These are phyloP conservation scores for Fusarium proliferatum DNA, from an alignment of 2,329 filamentous ascomycete species.

Conservation along the genomic window DNA sequence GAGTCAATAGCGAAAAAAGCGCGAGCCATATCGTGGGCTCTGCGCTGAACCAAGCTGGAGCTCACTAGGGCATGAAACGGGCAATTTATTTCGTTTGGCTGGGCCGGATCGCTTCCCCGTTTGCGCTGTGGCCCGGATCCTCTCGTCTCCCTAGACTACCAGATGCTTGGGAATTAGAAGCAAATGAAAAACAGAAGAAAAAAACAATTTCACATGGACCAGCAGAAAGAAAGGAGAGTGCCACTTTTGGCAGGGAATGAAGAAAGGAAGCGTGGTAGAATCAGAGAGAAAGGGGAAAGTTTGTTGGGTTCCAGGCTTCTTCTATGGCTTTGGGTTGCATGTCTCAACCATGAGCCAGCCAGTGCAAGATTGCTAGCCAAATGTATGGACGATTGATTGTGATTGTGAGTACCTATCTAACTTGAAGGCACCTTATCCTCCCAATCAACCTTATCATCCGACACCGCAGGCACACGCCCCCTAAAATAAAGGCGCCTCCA, in stretches of 20 bases:
- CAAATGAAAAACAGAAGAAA: conserved; percentile 27
- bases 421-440: neutral
- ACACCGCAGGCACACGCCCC: neutral
- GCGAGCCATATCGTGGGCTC: conserved; percentile 38
- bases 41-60: conserved; percentile 33
- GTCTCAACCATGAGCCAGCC: neutral
- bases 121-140: conserved; percentile 27
- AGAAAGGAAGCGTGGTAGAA: conserved; percentile 25
- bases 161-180: conserved; percentile 40
- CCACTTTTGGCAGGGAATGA: conserved; percentile 10
- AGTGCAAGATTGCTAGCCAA: neutral
- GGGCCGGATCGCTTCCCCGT: conserved; percentile 43
- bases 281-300: conserved; percentile 8
- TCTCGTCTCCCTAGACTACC: conserved; percentile 44
- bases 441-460: conserved; percentile 7
- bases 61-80: conserved; percentile 39
- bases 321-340: conserved; percentile 10
- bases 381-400: neutral
- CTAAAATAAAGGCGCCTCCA: neutral
- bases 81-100: conserved; percentile 42
- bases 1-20: conserved; percentile 34
- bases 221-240: conserved; percentile 26
- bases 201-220: conserved; percentile 35
- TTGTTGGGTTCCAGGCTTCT: conserved; percentile 3
- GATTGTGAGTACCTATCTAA: neutral